A percentile compares a stretch with the other conserved stretches of the same genome.
These are phyloP conservation scores for Volvox africanus DNA, from an alignment of 139 green algal genomes.

Conservation along the genomic window DNA sequence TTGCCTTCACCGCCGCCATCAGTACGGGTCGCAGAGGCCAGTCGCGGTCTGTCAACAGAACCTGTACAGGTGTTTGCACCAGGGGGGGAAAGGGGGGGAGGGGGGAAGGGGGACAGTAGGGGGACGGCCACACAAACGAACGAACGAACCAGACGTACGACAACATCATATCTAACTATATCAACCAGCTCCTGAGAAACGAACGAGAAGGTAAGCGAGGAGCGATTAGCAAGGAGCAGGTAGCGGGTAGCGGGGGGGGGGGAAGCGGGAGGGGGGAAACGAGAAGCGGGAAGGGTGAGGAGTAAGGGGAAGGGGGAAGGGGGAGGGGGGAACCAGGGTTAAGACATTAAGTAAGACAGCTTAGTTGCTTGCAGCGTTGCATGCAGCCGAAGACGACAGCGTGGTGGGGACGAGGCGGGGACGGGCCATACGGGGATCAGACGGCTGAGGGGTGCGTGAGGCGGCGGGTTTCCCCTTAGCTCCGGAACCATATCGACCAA, in stretches of 20 bases:
- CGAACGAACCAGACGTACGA: neutral
- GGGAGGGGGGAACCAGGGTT: neutral
- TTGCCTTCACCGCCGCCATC: constrained; percentile 63
- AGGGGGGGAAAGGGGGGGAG: neutral
- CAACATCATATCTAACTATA: too few species aligned
- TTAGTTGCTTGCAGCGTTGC: too few species aligned
- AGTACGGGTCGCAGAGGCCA: constrained; percentile 83
- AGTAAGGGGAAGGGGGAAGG: neutral
- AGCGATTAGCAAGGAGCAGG: neutral
- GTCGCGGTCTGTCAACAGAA: constrained; percentile 71
- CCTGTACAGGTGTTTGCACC: constrained; percentile 9
- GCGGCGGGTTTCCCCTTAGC: too few species aligned
- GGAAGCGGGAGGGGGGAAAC: neutral
- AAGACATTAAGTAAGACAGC: neutral
- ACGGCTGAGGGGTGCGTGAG: too few species aligned
- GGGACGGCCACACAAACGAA: too few species aligned
- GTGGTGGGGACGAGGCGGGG: too few species aligned
- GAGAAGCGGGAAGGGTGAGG: neutral
- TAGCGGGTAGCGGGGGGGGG: too few species aligned
- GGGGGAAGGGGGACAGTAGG: neutral
- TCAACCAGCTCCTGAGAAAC: too few species aligned
- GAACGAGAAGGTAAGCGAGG: too few species aligned
- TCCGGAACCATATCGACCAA: too few species aligned
- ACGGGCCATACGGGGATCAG: too few species aligned
- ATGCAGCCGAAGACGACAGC: too few species aligned